Evolutionary conservation across 1,284 basidiomycete species (phyloP), one percentile per base, ranked within the genome.

Genomic region (Trichosporon coremiiforme): DNA sequence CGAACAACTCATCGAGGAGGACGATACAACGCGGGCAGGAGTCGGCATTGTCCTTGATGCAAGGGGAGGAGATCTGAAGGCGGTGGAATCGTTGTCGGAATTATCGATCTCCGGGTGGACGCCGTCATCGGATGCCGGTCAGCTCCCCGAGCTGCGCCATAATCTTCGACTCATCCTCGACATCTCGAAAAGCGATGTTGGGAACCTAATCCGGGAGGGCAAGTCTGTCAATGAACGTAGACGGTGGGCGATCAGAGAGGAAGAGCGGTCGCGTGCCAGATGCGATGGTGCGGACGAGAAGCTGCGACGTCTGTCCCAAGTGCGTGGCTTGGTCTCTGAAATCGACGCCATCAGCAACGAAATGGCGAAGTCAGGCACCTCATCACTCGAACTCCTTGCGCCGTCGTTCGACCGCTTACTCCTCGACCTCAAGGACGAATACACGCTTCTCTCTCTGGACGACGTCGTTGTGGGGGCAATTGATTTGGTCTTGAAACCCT

Each of bases 141-240:
- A 92, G 71, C 89, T 99, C 73, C 95, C 96, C 0, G 97, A 99
- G 85, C 89, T 99, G 20, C 89, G 95, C 41, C 95, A 99, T 80
- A 99, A 99, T 80, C 84, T 99, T 31, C 89, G 90, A 6, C 87
- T 98, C 57, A 93, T 99, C 60, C 87, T 89, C 2, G 92, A 95
- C 63, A 86, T 89, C 0, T 90, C 92, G 74, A 92, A 91, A 74
- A 89, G 87, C 31, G 92, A 95, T 69, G 87, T 99, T 1, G 90
- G 93, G 65, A 91, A 91, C 13, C 87, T 99, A 20, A 94, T 94
- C 1, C 88, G 90, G 25, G 95, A 99, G 85, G 97, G 92, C 1
- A 91, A 90, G 73, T 87, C 89, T 8, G 86, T 98, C 1, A 88
- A 90, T 72, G 92, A 93, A 71, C 87, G 90, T 33, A 90, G 91